Evolutionary conservation across 805 yeast species (phyloP).

Genomic region (Saccharomyces cerevisiae): DNA sequence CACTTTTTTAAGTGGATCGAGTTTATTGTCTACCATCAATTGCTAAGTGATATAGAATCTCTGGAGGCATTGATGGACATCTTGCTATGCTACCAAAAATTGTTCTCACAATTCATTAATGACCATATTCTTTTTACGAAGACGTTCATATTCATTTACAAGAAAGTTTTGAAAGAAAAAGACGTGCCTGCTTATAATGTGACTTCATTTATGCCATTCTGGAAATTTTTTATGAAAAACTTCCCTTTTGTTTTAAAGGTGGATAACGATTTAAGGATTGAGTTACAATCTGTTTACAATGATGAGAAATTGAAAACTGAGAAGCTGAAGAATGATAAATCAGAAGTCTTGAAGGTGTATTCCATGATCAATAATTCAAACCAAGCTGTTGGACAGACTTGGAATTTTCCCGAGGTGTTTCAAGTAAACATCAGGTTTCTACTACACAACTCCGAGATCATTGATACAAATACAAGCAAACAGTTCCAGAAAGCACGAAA

Average conservation of each 20-base stretch:
- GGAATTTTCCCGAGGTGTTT: slow-evolving; percentile 24
- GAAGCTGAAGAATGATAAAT: slow-evolving; percentile 14
- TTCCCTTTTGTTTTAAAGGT: slow-evolving; percentile 23
- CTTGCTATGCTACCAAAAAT: slow-evolving; percentile 21
- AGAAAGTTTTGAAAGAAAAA: slow-evolving; percentile 16
- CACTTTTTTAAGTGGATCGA: slow-evolving; percentile 31
- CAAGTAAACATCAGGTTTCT: slow-evolving; percentile 23
- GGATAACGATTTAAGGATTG: slow-evolving; percentile 23
- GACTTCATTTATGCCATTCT: slow-evolving; percentile 24
- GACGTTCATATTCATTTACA: slow-evolving; percentile 24
- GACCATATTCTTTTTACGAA: slow-evolving; percentile 31
- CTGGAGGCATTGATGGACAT: slow-evolving; percentile 26
- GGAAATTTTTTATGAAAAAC: slow-evolving; percentile 28
- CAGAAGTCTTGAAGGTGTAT: slow-evolving; percentile 10
- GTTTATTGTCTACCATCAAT: slow-evolving; percentile 27
- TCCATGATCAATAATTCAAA: slow-evolving; percentile 8
- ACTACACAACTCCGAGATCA: slow-evolving; percentile 4
- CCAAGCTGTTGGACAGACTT: not conserved
- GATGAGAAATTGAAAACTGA: slow-evolving; percentile 23
- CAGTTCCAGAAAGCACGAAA: slow-evolving; percentile 11
- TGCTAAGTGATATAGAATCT: slow-evolving; percentile 22
- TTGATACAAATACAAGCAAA: not conserved
- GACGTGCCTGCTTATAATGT: slow-evolving; percentile 19
- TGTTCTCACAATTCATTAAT: slow-evolving; percentile 33
- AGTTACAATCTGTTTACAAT: slow-evolving; percentile 22